Evolutionary conservation across 2,329 filamentous ascomycete genomes (phyloP).

Genomic region (Xylaria sp.): DNA sequence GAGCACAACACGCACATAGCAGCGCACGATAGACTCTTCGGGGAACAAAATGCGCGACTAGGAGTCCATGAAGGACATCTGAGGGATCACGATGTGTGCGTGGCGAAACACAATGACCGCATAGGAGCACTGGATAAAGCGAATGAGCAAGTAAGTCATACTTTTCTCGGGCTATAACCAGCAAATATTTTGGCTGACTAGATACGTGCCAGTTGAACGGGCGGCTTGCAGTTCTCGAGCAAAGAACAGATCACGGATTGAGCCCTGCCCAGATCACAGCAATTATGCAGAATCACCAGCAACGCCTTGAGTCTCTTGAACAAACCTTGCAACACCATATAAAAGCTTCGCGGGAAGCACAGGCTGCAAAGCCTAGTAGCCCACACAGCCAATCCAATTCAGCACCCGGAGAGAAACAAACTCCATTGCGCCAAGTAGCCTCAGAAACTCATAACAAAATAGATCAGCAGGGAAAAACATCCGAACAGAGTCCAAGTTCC

Average conservation of each 20-base stretch:
- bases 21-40: constrained; percentile 30
- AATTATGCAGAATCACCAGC: constrained; percentile 39
- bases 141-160: constrained; percentile 33
- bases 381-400: constrained; percentile 16
- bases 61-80: constrained; percentile 21
- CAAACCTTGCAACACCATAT: constrained; percentile 33
- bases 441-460: constrained; percentile 13
- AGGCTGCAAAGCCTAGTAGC: constrained; percentile 18
- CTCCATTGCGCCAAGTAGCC: constrained; percentile 6
- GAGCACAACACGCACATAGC: constrained; percentile 29
- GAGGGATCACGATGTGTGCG: constrained; percentile 30
- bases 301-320: constrained; percentile 38
- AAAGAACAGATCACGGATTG: constrained; percentile 36
- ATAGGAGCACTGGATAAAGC: constrained; percentile 31
- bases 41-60: constrained; percentile 30
- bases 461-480: constrained; percentile 16
- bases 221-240: constrained; percentile 31
- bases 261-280: constrained; percentile 37
- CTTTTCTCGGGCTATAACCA: background rate
- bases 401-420: constrained; percentile 17
- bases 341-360: constrained; percentile 31
- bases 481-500: constrained; percentile 10
- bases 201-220: constrained; percentile 21
- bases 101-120: constrained; percentile 32
- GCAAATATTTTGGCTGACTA: constrained; percentile 21